Conservation (phyloP, 164 flowering plant genomes). For the Litsea cubeba region DNA sequence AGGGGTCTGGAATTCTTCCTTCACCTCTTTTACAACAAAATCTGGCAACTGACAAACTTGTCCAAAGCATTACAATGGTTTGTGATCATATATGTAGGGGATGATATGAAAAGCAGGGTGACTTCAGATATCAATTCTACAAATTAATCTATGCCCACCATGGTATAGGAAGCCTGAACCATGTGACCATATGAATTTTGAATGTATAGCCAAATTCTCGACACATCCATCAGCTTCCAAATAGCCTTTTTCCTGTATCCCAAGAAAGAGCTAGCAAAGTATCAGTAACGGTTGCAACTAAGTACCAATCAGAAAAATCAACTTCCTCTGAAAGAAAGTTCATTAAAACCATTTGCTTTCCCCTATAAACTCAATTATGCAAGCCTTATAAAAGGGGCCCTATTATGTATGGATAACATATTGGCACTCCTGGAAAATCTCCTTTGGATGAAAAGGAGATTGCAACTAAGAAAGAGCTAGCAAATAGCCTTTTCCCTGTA, state of each 20-base stretch:
- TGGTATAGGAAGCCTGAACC: slow-evolving; percentile 11
- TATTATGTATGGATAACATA: too few relatives aligned
- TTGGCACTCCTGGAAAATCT: too few relatives aligned
- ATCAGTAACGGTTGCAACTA: not conserved
- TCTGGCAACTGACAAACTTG: slow-evolving; percentile 10
- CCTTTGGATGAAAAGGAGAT: too few relatives aligned
- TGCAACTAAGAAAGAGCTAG: too few relatives aligned
- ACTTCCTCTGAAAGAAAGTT: not conserved
- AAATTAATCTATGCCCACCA: slow-evolving; percentile 4
- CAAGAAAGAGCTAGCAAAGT: too few relatives aligned
- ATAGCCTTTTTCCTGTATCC: too few relatives aligned
- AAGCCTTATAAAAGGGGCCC: not conserved
- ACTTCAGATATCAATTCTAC: slow-evolving; percentile 6
- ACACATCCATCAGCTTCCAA: too few relatives aligned
- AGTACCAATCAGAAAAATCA: not conserved
- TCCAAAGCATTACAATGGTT: not conserved
- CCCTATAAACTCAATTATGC: not conserved
- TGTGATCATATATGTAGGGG: not conserved
- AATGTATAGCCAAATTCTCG: not conserved
- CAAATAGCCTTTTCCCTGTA: too few relatives aligned
- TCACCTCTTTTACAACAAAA: slow-evolving; percentile 4
- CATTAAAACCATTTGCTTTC: not conserved
- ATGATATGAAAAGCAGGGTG: not conserved
- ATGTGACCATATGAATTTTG: not conserved
- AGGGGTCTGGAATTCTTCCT: slow-evolving; percentile 8